Conservation (phyloP, 345 rosid genomes). For the Pugionium dolabratum region DNA sequence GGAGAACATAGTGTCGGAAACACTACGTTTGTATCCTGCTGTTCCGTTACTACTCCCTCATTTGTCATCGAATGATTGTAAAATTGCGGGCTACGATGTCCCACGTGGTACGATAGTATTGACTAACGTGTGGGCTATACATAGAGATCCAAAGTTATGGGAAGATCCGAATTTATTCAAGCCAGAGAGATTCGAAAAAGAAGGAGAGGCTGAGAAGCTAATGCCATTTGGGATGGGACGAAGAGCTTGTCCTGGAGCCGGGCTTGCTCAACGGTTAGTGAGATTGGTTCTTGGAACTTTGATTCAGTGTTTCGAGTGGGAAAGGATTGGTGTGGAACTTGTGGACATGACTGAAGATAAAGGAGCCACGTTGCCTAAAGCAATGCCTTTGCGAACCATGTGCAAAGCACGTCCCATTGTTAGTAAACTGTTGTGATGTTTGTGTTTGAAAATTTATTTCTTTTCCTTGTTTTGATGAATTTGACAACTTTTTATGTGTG, state of each 20-base stretch:
- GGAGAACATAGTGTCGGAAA: constrained; percentile 45
- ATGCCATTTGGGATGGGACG: constrained; percentile 51
- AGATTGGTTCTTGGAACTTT: constrained; percentile 41
- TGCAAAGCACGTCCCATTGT: constrained; percentile 45
- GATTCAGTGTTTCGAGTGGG: constrained; percentile 55
- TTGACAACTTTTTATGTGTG: background rate
- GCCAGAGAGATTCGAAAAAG: constrained; percentile 52
- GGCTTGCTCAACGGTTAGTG: constrained; percentile 42
- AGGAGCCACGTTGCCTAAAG: constrained; percentile 44
- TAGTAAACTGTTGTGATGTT: constrained; percentile 3
- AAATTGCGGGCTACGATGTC: constrained; percentile 46
- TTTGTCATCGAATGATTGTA: constrained; percentile 44
- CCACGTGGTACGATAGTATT: constrained; percentile 50
- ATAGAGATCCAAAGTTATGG: constrained; percentile 52
- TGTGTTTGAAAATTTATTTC: background rate
- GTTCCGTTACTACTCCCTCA: constrained; percentile 56
- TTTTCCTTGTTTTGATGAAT: background rate
- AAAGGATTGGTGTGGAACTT: constrained; percentile 37
- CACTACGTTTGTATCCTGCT: constrained; percentile 47
- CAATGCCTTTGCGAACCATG: constrained; percentile 33
- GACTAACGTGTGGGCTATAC: constrained; percentile 57
- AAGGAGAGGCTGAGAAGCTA: constrained; percentile 29
- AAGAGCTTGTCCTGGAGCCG: constrained; percentile 51
- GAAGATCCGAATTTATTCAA: constrained; percentile 46
- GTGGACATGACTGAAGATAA: constrained; percentile 49